Evolutionary conservation across 441 rosid species (phyloP).

Genomic region (Adansonia grandidieri): DNA sequence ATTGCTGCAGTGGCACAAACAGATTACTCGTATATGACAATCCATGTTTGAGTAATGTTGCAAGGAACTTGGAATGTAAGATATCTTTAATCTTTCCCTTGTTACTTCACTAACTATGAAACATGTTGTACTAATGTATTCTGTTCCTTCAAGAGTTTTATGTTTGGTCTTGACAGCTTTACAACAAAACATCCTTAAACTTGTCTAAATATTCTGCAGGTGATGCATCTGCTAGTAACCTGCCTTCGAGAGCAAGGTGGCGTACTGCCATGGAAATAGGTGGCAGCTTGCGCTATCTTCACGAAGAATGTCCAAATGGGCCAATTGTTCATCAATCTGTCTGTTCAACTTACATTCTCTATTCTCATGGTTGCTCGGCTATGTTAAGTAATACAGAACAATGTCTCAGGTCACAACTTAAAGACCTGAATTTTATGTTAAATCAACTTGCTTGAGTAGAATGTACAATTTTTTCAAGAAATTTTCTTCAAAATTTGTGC

Average conservation of each 20-base stretch:
- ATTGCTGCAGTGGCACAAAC: constrained; percentile 42
- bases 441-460: neutral
- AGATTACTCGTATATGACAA: constrained; percentile 42
- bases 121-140: too few species aligned
- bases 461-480: neutral
- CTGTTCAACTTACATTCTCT: constrained; percentile 37
- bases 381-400: constrained; percentile 37
- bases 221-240: constrained; percentile 36
- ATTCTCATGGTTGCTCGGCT: constrained; percentile 37
- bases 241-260: constrained; percentile 61
- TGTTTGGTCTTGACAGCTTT: neutral
- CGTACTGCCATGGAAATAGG: constrained; percentile 48
- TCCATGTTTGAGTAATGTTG: constrained; percentile 41
- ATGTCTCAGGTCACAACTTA: neutral
- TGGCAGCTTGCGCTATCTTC: constrained; percentile 50
- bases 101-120: neutral
- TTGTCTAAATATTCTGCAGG: constrained; percentile 26
- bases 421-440: neutral
- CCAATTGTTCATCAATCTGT: constrained; percentile 52
- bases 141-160: too few species aligned
- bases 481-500: neutral
- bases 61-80: constrained; percentile 43
- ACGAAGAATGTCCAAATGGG: constrained; percentile 53
- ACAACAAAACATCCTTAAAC: neutral
- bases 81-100: neutral